A percentile compares a stretch with the other conserved stretches of the same genome.
phyloP scores from a whole-genome alignment of 805 yeast species.

The Candida schatavii region DNA sequence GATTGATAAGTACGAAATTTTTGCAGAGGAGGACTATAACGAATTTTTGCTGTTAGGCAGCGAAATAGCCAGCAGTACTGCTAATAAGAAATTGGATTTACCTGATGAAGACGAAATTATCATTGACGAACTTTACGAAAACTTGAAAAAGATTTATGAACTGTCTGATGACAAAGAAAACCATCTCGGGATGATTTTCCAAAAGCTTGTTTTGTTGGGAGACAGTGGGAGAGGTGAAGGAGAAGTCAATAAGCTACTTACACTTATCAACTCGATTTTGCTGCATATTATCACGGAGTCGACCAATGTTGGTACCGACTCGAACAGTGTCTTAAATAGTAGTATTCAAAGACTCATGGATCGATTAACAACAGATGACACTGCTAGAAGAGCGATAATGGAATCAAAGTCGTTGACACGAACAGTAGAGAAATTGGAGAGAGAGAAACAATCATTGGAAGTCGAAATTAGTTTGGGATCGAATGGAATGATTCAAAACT shows the following conservation, averaged over 20 bases:
- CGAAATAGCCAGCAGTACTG: not conserved
- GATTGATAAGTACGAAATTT: conserved; percentile 35
- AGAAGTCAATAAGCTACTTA: conserved; percentile 24
- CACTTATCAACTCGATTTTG: conserved; percentile 29
- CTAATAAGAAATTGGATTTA: not conserved
- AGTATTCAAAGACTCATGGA: conserved; percentile 35
- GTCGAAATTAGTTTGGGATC: conserved; percentile 19
- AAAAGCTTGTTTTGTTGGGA: conserved; percentile 24
- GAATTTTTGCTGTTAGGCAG: conserved; percentile 11
- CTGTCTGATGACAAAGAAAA: not conserved
- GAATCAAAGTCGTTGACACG: conserved; percentile 25
- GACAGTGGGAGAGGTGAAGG: conserved; percentile 19
- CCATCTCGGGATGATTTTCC: conserved; percentile 17
- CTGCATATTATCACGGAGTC: conserved; percentile 29
- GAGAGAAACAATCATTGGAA: conserved; percentile 19
- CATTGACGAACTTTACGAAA: conserved; percentile 14
- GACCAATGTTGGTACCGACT: conserved; percentile 18
- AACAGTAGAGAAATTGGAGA: conserved; percentile 19
- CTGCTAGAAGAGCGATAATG: conserved; percentile 31
- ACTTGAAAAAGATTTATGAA: conserved; percentile 10
- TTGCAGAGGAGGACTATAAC: conserved; percentile 38
- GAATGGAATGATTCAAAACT: conserved; percentile 17
- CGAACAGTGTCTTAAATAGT: conserved; percentile 26
- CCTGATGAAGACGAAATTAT: conserved; percentile 4
- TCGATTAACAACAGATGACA: conserved; percentile 31